Base-by-base conservation (phyloP, 495 filamentous ascomycete genomes). In the Pyronema domesticum region DNA sequence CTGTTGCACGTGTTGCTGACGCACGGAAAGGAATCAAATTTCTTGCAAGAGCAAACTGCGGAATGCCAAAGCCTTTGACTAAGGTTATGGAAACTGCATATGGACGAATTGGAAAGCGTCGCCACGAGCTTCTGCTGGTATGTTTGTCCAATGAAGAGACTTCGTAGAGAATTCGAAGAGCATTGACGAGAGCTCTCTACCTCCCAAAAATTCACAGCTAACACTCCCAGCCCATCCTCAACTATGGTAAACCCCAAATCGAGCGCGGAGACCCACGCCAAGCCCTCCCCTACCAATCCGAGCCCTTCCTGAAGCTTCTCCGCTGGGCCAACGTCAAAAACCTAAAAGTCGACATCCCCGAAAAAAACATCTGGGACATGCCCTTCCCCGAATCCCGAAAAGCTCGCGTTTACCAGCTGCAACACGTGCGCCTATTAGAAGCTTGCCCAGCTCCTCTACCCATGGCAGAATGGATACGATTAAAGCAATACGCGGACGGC, bases 361-460 rank as follows among this genome's bases (percentile, higher is more conserved):
- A 69, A 15, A 65, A 68, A 47, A 84, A 85, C 60, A 71, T 68
- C 18, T 94, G 85, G 80, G 76, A 74, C 1, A 69, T 71, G 4
- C 75, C 77, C 0, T 62, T 85, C 43, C 60, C 78, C 0, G 52
- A 66, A 11, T 73, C 66, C 49, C 74, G 82, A 1, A 65, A 65
- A 37, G 66, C 70, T 42, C 83, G 82, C 51, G 78, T 82, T 48
- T 68, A 75, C 8, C 73, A 69, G 51, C 72, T 71, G 53, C 80
- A 77, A 71, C 89, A 83, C 69, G 72, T 68, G 0, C 37, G 58
- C 0, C 66, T 77, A 40, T 69, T 85, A 15, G 63, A 70, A 0
- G 73, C 71, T 44, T 60, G 86, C 4, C 65, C 83, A n/a, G 85
- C 88, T 6, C 91, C 91, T 1, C 58, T 95, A 0, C 80, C 83